Percentiles rank a stretch among this genome's conserved stretches.
Conservation (phyloP, 2,329 filamentous ascomycete species). For the Tolypocladium album region DNA sequence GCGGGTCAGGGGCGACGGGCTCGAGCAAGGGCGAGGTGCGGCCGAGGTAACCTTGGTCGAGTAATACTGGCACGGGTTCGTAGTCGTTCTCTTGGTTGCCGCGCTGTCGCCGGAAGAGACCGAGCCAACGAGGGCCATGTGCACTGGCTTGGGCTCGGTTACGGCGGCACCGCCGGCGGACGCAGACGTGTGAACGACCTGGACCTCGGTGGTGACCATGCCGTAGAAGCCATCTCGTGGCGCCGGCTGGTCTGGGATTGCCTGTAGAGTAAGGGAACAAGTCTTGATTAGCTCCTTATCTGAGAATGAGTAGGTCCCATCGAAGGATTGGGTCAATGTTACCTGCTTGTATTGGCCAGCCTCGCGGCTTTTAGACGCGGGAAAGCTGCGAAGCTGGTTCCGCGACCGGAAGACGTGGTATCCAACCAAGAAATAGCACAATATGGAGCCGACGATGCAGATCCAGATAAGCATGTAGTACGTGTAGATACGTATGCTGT, state of each 20-base stretch:
- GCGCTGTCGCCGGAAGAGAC: constrained; percentile 12
- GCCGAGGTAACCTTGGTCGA: constrained; percentile 19
- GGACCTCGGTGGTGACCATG: constrained; percentile 42
- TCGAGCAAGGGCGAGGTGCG: background rate
- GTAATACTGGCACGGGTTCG: constrained; percentile 17
- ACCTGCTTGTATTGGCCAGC: constrained; percentile 21
- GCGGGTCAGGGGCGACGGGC: constrained; percentile 5
- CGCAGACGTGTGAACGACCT: constrained; percentile 26
- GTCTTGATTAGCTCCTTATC: background rate
- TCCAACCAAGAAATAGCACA: constrained; percentile 47
- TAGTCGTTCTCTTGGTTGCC: constrained; percentile 6
- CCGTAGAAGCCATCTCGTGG: constrained; percentile 27
- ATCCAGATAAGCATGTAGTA: constrained; percentile 54
- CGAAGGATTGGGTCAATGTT: background rate
- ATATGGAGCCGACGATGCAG: constrained; percentile 42
- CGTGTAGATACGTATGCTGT: constrained; percentile 45
- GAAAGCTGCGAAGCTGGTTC: constrained; percentile 43
- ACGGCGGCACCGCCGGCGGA: constrained; percentile 3
- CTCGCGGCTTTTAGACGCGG: constrained; percentile 22
- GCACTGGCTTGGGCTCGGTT: constrained; percentile 12
- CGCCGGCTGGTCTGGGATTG: background rate
- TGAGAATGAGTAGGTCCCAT: no score
- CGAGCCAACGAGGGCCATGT: constrained; percentile 6
- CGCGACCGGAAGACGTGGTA: constrained; percentile 49
- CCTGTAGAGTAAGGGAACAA: background rate